Evolutionary conservation across 31 red algal species (phyloP).

Genomic region (Odonthalia washingtoniensis): DNA sequence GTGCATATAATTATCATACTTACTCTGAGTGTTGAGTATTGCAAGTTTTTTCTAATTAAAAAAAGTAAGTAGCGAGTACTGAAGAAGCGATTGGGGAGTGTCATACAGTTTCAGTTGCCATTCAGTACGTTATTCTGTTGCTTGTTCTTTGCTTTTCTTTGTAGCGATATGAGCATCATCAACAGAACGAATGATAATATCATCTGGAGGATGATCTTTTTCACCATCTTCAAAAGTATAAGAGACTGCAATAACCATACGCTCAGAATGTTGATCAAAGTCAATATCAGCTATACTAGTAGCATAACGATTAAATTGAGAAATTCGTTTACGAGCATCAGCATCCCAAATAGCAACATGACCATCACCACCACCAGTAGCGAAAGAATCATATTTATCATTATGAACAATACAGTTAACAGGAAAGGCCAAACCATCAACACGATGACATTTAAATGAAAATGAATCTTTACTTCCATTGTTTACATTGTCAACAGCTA

Average conservation of each 20-base stretch:
- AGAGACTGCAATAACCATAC: conserved; percentile 69
- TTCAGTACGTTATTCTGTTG: background rate
- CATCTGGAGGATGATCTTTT: conserved; percentile 76
- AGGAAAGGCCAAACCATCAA: conserved; percentile 63
- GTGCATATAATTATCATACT: too few species aligned
- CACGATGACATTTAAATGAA: conserved; percentile 81
- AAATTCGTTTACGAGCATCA: conserved; percentile 66
- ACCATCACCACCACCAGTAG: conserved; percentile 77
- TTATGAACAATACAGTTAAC: conserved; percentile 70
- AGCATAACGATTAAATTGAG: conserved; percentile 52
- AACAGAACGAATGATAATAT: conserved; percentile 54
- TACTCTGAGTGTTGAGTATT: too few species aligned
- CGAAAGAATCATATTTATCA: conserved; percentile 65
- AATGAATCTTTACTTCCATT: conserved; percentile 13
- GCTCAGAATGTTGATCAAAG: conserved; percentile 39
- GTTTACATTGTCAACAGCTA: conserved; percentile 64
- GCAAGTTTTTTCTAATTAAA: too few species aligned
- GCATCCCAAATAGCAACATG: conserved; percentile 81
- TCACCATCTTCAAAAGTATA: conserved; percentile 86
- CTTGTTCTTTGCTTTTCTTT: background rate
- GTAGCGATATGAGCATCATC: conserved; percentile 52
- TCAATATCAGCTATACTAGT: conserved; percentile 69
- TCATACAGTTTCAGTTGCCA: background rate
- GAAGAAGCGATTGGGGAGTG: background rate
- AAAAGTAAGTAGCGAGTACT: too few species aligned